These are phyloP conservation scores for Saccharomyces hybrid DNA, from an alignment of 1,139 yeast genomes.

Conservation along the genomic window DNA sequence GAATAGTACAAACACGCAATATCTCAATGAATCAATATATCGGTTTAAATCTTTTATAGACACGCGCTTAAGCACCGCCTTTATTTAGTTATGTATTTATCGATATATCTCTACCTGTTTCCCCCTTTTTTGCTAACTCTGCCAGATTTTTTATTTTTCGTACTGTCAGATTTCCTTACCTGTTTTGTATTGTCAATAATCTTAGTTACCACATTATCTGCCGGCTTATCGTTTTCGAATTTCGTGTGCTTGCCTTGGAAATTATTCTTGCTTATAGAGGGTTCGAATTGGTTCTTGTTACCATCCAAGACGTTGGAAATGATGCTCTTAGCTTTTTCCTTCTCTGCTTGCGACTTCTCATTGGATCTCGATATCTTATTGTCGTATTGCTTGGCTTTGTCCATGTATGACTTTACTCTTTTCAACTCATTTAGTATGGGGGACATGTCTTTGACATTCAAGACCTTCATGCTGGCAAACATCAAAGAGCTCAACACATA, in stretches of 20 bases:
- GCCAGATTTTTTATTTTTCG: not conserved
- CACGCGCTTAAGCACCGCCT: not conserved
- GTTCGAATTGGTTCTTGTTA: conserved; percentile 24
- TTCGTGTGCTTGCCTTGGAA: conserved; percentile 56
- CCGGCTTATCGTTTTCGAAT: conserved; percentile 34
- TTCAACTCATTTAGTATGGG: conserved; percentile 63
- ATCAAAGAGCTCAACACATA: conserved; percentile 27
- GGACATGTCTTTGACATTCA: conserved; percentile 21
- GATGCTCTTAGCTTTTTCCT: conserved; percentile 13
- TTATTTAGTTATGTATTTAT: not conserved
- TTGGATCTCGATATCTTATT: conserved; percentile 17
- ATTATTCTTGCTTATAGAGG: conserved; percentile 52
- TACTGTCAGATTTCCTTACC: not conserved
- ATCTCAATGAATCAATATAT: too few species aligned
- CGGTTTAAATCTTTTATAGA: not conserved
- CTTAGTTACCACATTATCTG: not conserved
- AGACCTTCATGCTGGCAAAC: conserved; percentile 27
- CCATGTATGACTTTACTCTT: conserved; percentile 67
- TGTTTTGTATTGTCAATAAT: not conserved
- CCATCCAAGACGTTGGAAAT: conserved; percentile 14
- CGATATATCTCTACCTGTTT: not conserved
- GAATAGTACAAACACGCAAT: not conserved
- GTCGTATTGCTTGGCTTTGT: conserved; percentile 44
- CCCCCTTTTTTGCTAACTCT: not conserved
- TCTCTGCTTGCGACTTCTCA: conserved; percentile 8